Conservation (phyloP, 129 eudicot genomes). For the Cynara cardunculus region DNA sequence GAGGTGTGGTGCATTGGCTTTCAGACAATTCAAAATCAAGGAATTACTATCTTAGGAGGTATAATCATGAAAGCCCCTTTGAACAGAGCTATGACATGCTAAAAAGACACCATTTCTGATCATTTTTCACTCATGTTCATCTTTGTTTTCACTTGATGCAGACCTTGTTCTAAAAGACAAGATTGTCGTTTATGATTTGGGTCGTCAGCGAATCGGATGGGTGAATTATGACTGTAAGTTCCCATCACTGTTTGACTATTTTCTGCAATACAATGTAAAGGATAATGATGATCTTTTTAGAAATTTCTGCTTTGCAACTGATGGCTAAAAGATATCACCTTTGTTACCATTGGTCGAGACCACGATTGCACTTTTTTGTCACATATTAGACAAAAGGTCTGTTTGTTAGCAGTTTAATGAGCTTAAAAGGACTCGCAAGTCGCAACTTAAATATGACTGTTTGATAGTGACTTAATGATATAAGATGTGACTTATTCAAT, state of each 20-base stretch:
- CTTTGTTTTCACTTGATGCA: constrained; percentile 26
- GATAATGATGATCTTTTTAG: background rate
- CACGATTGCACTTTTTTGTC: too few species aligned
- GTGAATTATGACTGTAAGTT: constrained; percentile 84
- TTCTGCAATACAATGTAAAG: background rate
- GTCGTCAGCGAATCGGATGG: constrained; percentile 92
- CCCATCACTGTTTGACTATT: background rate
- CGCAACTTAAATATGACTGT: too few species aligned
- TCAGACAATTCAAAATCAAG: constrained; percentile 75
- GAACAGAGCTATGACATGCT: background rate
- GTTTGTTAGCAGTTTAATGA: too few species aligned
- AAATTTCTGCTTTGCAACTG: background rate
- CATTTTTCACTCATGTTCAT: background rate
- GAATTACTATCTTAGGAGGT: constrained; percentile 94
- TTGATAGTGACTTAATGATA: too few species aligned
- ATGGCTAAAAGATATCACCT: background rate
- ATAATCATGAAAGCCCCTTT: constrained; percentile 2
- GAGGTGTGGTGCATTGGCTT: constrained; percentile 93
- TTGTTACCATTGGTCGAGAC: too few species aligned
- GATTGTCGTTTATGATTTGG: constrained; percentile 79
- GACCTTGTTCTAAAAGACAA: constrained; percentile 93
- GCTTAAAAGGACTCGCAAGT: too few species aligned
- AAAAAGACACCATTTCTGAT: background rate
- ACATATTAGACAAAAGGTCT: background rate
- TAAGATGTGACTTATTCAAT: too few species aligned